phyloP scores from a whole-genome alignment of 2,329 filamentous ascomycete species.

The Neonectria coccinea region DNA sequence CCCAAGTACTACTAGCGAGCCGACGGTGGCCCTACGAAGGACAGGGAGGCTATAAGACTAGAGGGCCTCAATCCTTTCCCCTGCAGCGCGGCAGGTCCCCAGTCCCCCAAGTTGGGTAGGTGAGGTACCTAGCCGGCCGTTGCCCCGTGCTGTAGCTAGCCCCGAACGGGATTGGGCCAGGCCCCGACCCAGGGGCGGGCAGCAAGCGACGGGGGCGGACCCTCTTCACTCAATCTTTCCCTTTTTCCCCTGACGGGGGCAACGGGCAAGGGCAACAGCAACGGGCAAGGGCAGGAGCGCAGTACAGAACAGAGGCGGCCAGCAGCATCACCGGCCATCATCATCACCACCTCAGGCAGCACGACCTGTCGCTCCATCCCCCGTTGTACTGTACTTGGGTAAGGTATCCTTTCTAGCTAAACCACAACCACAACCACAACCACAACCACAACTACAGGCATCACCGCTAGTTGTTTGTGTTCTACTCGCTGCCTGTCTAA shows the following conservation, averaged over 20 bases:
- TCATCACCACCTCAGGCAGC: background rate
- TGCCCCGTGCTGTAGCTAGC: conserved; percentile 21
- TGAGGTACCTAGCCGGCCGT: conserved; percentile 4
- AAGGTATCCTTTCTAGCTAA: background rate
- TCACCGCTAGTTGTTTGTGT: background rate
- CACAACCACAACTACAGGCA: background rate
- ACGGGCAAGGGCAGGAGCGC: conserved; percentile 14
- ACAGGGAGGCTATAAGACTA: conserved; percentile 12
- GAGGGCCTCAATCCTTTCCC: background rate
- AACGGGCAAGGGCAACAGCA: conserved; percentile 16
- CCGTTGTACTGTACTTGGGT: background rate
- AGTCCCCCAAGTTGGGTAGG: too few relatives aligned
- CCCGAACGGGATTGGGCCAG: conserved; percentile 12
- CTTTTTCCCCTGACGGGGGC: conserved; percentile 45
- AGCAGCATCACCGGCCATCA: background rate
- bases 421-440: background rate
- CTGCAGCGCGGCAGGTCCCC: background rate
- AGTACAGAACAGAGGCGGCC: background rate
- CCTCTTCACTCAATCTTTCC: conserved; percentile 31
- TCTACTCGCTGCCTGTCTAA: background rate
- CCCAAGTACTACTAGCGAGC: background rate
- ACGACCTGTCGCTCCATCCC: background rate
- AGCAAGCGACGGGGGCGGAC: conserved; percentile 26
- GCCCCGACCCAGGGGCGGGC: conserved; percentile 16
- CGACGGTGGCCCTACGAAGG: conserved; percentile 1